These are phyloP conservation scores for Triticum urartu DNA, from an alignment of 176 grass and related monocot genomes.

Conservation along the genomic window DNA sequence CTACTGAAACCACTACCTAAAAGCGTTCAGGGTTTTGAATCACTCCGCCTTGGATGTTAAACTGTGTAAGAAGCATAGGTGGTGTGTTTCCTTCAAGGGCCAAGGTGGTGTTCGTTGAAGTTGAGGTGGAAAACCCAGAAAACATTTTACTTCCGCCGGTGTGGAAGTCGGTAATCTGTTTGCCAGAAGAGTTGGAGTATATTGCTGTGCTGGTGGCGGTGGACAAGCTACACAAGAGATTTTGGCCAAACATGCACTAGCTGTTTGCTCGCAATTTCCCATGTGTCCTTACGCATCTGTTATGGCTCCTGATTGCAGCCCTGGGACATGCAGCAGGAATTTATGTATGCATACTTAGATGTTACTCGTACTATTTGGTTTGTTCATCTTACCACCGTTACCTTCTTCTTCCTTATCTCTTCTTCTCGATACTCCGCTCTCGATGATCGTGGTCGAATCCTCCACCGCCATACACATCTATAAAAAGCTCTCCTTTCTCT, in stretches of 20 bases:
- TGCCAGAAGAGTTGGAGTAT: not conserved
- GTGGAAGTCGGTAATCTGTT: not conserved
- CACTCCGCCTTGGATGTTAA: not conserved
- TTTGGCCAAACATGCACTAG: not conserved
- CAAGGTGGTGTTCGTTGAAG: not conserved
- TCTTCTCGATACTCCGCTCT: too few relatives aligned
- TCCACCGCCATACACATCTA: too few relatives aligned
- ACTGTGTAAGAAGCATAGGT: too few relatives aligned
- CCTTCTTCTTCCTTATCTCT: too few relatives aligned
- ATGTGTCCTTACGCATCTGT: not conserved
- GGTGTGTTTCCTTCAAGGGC: not conserved
- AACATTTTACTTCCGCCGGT: not conserved
- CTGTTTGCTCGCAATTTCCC: not conserved
- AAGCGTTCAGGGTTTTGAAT: not conserved
- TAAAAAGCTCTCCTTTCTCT: too few relatives aligned
- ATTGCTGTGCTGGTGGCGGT: not conserved
- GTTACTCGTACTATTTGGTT: too few relatives aligned
- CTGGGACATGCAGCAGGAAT: not conserved
- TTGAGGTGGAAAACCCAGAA: not conserved
- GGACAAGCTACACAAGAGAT: not conserved
- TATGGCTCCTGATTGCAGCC: not conserved
- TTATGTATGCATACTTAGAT: not conserved
- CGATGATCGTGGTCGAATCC: too few relatives aligned
- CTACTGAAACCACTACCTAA: not conserved
- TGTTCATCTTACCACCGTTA: too few relatives aligned